Base-by-base conservation (phyloP, 331 rosid genomes). In the Cydonia oblonga region DNA sequence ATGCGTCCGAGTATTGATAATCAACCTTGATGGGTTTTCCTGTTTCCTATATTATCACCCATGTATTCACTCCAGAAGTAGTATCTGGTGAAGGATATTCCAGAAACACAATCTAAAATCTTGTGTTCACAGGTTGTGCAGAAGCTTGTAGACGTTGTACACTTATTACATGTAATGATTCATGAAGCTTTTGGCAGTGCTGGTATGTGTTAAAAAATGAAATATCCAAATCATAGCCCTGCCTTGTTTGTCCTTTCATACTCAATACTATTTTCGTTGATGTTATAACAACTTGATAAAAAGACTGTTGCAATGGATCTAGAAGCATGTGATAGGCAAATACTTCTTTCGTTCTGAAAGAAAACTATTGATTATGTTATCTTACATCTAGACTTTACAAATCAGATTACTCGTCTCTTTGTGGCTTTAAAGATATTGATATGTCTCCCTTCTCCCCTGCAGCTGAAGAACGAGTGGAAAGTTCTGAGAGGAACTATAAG, bases 151-250 rank as follows among this genome's bases (percentile, higher is more conserved):
- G 97, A 95, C 77, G 77, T 88, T 2, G 97, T 89, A 59, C 87
- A 89, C 71, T 89, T 75, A 80, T 84, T 95, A 71, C 93, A 95
- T 81, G 81, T 88, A 87, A 93, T 88, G 89, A 95, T 91, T 80
- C 87, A 84, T 35, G 96, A 91, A 77, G 91, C 96, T 77, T 95
- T 95, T 83, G 96, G 96, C 69, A 82, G 71, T 84, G 88, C 92
- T 16, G 99, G 99, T 95, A 91, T 61, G 84, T 40, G 11, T 40
- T 40, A 0, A 40, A 40, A 35, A 0, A 35, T 2, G 42, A 35
- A 35, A 35, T 35, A 35, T 35, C 42, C 0, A 35, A 35, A 35
- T 35, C 42, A 35, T 35, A 3, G 42, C 42, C 42, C 42, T 13
- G 42, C 42, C 42, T 35, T 35, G 42, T 35, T 35, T 35, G 13